Base-by-base conservation (phyloP, 768 basidiomycete genomes). In the Tricholoma sp. region DNA sequence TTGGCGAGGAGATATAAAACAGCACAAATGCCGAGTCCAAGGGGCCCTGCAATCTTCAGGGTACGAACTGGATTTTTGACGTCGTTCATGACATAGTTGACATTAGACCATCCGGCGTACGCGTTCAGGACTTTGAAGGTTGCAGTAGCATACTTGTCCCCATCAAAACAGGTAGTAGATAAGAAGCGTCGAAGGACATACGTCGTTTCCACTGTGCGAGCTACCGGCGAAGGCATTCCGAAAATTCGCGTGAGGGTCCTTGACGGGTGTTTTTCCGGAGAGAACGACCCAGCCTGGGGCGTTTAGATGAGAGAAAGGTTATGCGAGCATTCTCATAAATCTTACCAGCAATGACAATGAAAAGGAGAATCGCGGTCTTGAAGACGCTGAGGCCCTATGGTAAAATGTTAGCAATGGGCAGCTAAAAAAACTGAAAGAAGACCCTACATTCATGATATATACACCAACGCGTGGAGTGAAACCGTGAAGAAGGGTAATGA, bases 21-120 rank as follows among this genome's bases (percentile, higher is more conserved):
- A 0, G 84, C 73, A 15, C 85, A 80, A 15, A 77, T 70, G 4
- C 65, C 57, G 55, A 89, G 76, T 0, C 85, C 85, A 1, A 85
- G 67, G 5, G 88, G 84, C 1, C 81, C 85, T 0, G 87, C 86
- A n/a, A 78, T 73, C 54, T 79, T 79, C 61, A 91, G 72, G 0
- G 86, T 88, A 20, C 79, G 76, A 5, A 79, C 70, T 0, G 88
- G 88, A 57, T 88, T 74, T 45, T 76, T 76, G 10, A 86, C 75
- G 56, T 89, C 86, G 1, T 80, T 78, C 11, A 88, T 72, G 0
- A 81, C 83, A 59, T 88, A 88, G 65, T 88, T 87, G 32, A 80
- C 83, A 59, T 85, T 86, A 32, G 77, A 80, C 66, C 83, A 89
- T 0, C 88, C 87, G 33, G 78, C 74, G 63, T 78, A 86, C 1